These are phyloP conservation scores for Carex arenaria DNA, from an alignment of 202 grass and related monocot species.

Conservation along the genomic window DNA sequence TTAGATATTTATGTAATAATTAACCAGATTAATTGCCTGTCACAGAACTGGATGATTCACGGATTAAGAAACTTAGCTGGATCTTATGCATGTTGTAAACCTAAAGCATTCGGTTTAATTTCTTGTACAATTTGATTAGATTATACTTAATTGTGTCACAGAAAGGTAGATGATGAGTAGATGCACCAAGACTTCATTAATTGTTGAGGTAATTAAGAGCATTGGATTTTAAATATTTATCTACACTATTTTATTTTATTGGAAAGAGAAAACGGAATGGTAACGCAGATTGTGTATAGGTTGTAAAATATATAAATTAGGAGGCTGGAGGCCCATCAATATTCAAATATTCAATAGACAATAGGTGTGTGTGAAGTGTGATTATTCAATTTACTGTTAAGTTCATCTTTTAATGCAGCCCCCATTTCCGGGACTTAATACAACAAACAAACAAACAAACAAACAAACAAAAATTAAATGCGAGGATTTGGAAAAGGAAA, in stretches of 20 bases:
- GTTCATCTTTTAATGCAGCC: constrained; percentile 28
- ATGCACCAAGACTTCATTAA: too few species aligned
- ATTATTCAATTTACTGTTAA: constrained; percentile 24
- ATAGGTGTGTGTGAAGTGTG: neutral
- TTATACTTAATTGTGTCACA: neutral
- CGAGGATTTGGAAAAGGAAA: constrained; percentile 13
- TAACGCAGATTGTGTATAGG: neutral
- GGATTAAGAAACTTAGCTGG: constrained; percentile 14
- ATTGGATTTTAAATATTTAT: too few species aligned
- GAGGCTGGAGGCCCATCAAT: neutral
- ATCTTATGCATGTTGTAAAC: constrained; percentile 7
- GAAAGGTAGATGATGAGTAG: neutral
- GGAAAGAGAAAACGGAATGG: neutral
- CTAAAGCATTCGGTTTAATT: neutral
- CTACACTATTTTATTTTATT: neutral
- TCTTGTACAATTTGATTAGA: neutral
- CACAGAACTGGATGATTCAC: neutral
- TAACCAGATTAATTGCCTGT: neutral
- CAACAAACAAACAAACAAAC: constrained; percentile 10
- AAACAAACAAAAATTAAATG: constrained; percentile 27
- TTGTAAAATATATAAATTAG: neutral
- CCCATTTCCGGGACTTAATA: constrained; percentile 29
- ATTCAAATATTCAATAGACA: too few species aligned
- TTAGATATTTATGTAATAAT: neutral
- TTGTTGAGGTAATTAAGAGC: too few species aligned